Evolutionary conservation across 352 stramenopile species (phyloP), one percentile per base, ranked within the genome.

Genomic region (Elongisporangium undulatum): DNA sequence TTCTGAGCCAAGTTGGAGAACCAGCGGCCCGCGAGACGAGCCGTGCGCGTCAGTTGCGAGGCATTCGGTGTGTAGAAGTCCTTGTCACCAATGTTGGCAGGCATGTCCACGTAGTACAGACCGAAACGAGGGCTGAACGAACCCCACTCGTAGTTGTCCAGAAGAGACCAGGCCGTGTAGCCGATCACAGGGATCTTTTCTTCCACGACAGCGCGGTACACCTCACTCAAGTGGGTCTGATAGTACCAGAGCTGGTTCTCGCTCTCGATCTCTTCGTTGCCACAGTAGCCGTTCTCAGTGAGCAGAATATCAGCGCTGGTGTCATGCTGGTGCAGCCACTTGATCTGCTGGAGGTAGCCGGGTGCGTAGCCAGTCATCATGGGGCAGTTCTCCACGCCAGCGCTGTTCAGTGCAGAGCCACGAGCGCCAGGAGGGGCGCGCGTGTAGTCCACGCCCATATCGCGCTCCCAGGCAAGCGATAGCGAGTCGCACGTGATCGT

Each of bases 61-160:
- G 56, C 59, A 8, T 63, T 53, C 7, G 70, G 59, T 2, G 48
- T 61, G 56, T 64, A 74, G 29, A 70, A 39, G 16, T 80, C 64
- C 55, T 80, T 68, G 34, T 39, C 53, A 22, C 71, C 75, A 0
- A 63, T 77, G 9, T 63, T 45, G 26, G 64, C 61, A 22, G 76
- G 72, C 53, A 75, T 87, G 54, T 90, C 75, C 48, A 85, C 70
- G 64, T 85, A 76, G 51, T 81, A 82, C 4, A 85, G 62, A 0
- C 75, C 75, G 51, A 80, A 85, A 48, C 75, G 72, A 6, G 72
- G 70, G 49, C 74, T 68, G 55, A 79, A 89, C 48, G 75, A 86
- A 2, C 92, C 75, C 96, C 96, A 99, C 67, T 99, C 94, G 70
- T 97, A 98, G 64, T 98, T 98, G 66, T 98, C 94, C 53, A 98